Evolutionary conservation across 2,329 filamentous ascomycete species (phyloP).

Genomic region (Neophaeococcomyces mojaviensis): DNA sequence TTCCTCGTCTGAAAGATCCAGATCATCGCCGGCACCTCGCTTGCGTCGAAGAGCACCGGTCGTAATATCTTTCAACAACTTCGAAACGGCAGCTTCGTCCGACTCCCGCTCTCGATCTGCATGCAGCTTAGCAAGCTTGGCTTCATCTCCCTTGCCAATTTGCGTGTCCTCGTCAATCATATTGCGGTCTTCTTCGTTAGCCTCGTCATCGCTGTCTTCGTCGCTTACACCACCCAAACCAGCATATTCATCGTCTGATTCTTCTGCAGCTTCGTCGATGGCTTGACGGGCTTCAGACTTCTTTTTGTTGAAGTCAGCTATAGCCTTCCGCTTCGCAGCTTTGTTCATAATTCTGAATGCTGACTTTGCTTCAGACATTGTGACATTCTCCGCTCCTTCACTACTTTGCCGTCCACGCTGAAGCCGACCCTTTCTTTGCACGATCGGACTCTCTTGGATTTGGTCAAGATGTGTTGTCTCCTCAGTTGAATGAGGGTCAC

Average conservation of each 20-base stretch:
- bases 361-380: constrained; percentile 35
- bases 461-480: constrained; percentile 57
- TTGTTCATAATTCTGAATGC: constrained; percentile 68
- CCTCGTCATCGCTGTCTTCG: constrained; percentile 67
- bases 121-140: constrained; percentile 75
- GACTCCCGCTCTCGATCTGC: constrained; percentile 71
- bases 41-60: constrained; percentile 81
- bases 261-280: constrained; percentile 83
- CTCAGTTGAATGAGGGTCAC: constrained; percentile 51
- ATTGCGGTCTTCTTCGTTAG: constrained; percentile 65
- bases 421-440: constrained; percentile 49
- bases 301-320: constrained; percentile 66
- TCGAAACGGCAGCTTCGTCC: constrained; percentile 82
- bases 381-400: constrained; percentile 34
- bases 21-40: constrained; percentile 62
- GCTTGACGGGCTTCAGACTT: constrained; percentile 80
- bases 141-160: constrained; percentile 68
- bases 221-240: constrained; percentile 86
- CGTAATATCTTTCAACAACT: constrained; percentile 87
- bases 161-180: constrained; percentile 80
- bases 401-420: constrained; percentile 41
- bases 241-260: constrained; percentile 97
- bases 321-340: constrained; percentile 47
- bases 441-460: constrained; percentile 56
- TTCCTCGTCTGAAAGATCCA: constrained; percentile 83